phyloP scores from a whole-genome alignment of 2,329 filamentous ascomycete species.

The Apiospora marii region DNA sequence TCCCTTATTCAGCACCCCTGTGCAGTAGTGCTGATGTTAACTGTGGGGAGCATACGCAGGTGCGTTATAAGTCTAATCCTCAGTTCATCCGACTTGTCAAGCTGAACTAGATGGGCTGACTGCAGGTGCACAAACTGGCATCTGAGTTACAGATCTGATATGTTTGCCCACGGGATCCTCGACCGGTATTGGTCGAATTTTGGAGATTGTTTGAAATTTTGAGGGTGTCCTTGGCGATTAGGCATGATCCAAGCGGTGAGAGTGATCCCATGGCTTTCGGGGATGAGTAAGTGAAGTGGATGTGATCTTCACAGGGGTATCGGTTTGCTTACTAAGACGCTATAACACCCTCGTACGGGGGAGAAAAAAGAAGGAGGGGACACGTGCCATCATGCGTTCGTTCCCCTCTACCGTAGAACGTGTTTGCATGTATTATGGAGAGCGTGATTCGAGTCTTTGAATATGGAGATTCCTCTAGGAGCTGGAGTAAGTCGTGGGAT shows the following conservation, averaged over 20 bases:
- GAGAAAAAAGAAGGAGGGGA: no score
- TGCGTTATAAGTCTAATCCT: background rate
- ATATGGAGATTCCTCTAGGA: background rate
- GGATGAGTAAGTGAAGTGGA: slow-evolving; percentile 11
- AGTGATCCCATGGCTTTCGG: background rate
- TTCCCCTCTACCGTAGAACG: background rate
- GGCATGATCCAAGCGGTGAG: background rate
- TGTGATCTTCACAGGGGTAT: background rate
- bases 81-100: background rate
- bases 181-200: background rate
- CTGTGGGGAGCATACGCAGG: background rate
- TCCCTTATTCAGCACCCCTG: background rate
- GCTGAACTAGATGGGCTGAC: background rate
- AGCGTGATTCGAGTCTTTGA: background rate
- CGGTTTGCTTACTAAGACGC: background rate
- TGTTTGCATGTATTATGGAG: background rate
- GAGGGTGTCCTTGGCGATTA: background rate
- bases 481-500: background rate
- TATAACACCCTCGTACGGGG: background rate
- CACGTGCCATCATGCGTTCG: background rate
- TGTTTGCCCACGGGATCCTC: background rate
- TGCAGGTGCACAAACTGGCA: background rate
- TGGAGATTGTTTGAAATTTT: background rate
- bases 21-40: slow-evolving; percentile 4
- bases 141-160: background rate